Conservation (phyloP, 2,329 filamentous ascomycete species). For the Metarhizium humberi region DNA sequence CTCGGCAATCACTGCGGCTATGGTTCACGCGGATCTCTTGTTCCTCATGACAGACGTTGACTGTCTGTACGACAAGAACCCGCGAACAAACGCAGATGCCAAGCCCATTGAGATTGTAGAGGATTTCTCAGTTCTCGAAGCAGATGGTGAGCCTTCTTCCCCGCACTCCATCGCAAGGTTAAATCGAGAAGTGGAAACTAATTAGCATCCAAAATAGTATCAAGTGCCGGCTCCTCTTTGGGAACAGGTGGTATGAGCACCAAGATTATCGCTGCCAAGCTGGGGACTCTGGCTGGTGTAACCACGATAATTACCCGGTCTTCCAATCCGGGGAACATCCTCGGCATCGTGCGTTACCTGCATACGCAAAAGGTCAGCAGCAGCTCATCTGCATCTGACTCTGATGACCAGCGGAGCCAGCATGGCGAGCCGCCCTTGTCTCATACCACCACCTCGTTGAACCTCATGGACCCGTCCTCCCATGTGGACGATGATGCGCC, state of each 20-base stretch:
- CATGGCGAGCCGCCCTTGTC: conserved; percentile 18
- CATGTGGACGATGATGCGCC: conserved; percentile 16
- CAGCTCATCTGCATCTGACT: conserved; percentile 5
- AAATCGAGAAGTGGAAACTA: conserved; percentile 6
- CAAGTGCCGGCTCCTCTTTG: conserved; percentile 75
- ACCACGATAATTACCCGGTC: conserved; percentile 93
- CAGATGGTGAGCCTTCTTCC: conserved; percentile 52
- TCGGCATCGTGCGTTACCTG: conserved; percentile 74
- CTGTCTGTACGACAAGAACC: conserved; percentile 94
- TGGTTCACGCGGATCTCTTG: conserved; percentile 93
- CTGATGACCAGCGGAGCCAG: conserved; percentile 12
- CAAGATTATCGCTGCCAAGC: conserved; percentile 86
- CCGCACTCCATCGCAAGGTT: not conserved
- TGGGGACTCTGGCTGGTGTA: conserved; percentile 89
- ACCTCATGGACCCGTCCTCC: conserved; percentile 19
- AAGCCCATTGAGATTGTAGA: conserved; percentile 86
- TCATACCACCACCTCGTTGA: conserved; percentile 32
- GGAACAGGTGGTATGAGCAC: conserved; percentile 97
- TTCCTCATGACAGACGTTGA: conserved; percentile 99
- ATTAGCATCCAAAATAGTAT: conserved; percentile 44
- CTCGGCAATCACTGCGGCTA: conserved; percentile 90
- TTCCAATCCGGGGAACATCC: conserved; percentile 86
- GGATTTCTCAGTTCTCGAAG: conserved; percentile 73
- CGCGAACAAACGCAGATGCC: conserved; percentile 74
- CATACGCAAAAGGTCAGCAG: conserved; percentile 32